Percentiles rank a stretch among this genome's conserved stretches.
Conservation (phyloP, 202 grass and related monocot species). For the Setaria viridis region DNA sequence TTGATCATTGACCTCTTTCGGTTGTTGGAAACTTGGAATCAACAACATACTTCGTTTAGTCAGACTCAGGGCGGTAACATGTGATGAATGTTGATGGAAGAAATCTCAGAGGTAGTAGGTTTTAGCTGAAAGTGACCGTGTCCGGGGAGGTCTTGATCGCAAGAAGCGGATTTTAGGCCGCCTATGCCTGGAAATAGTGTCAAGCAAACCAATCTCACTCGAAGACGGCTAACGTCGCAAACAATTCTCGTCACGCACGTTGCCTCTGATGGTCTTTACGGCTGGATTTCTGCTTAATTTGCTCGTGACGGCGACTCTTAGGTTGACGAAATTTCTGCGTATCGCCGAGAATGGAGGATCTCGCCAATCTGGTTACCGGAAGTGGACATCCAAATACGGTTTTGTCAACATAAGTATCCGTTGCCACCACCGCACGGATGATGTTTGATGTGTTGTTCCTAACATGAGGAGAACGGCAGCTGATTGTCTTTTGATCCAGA, state of each 20-base stretch:
- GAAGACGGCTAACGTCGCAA: neutral
- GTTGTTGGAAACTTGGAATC: too few species aligned
- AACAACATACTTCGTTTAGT: neutral
- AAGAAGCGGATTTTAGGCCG: neutral
- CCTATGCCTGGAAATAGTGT: neutral
- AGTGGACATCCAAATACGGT: neutral
- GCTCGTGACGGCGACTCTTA: neutral
- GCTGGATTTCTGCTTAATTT: neutral
- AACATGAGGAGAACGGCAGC: neutral
- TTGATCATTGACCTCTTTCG: too few species aligned
- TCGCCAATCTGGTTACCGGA: neutral
- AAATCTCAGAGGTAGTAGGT: neutral
- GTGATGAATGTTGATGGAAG: neutral
- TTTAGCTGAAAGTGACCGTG: slow-evolving; percentile 7
- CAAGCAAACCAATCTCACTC: neutral
- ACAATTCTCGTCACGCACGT: neutral
- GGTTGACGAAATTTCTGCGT: neutral
- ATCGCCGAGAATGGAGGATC: neutral
- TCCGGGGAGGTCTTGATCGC: neutral
- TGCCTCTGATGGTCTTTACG: neutral
- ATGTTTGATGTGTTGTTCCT: neutral
- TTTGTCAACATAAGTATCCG: neutral
- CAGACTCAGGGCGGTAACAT: neutral
- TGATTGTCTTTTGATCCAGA: neutral
- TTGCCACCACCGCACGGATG: neutral